phyloP scores from a whole-genome alignment of 768 basidiomycete genomes.

The Mycena indigotica region DNA sequence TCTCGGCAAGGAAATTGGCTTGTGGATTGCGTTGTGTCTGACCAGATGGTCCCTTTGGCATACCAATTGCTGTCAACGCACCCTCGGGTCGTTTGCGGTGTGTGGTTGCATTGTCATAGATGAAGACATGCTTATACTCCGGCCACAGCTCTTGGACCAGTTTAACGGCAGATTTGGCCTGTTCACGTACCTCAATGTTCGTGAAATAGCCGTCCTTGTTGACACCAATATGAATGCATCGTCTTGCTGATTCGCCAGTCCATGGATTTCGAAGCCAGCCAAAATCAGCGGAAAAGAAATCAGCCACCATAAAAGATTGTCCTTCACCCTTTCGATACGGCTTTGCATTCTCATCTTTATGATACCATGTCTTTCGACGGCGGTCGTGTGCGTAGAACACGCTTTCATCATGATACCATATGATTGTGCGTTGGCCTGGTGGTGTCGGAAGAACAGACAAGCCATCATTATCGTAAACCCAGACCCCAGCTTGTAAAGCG shows the following conservation, averaged over 20 bases:
- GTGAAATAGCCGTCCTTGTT: constrained; percentile 30
- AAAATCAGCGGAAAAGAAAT: constrained; percentile 37
- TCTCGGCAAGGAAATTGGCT: constrained; percentile 15
- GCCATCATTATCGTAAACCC: constrained; percentile 1
- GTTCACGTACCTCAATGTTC: constrained; percentile 12
- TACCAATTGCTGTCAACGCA: constrained; percentile 34
- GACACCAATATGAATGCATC: constrained; percentile 20
- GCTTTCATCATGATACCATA: constrained; percentile 44
- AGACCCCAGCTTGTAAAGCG: constrained; percentile 6
- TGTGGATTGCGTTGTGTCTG: constrained; percentile 22
- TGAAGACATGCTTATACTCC: constrained; percentile 30
- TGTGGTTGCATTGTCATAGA: constrained; percentile 36
- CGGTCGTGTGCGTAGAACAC: constrained; percentile 44
- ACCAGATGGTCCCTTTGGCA: constrained; percentile 33
- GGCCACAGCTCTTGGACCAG: constrained; percentile 27
- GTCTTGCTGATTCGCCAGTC: constrained; percentile 14
- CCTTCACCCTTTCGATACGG: constrained; percentile 43
- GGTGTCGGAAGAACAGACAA: constrained; percentile 23
- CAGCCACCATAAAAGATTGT: constrained; percentile 39
- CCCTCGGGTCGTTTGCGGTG: constrained; percentile 34
- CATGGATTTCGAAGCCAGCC: constrained; percentile 25
- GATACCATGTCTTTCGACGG: constrained; percentile 30
- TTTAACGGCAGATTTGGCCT: constrained; percentile 24
- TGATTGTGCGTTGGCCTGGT: neutral
- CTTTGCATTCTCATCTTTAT: constrained; percentile 24